phyloP scores from a whole-genome alignment of 1,284 basidiomycete genomes.

The Ganoderma lucidum region DNA sequence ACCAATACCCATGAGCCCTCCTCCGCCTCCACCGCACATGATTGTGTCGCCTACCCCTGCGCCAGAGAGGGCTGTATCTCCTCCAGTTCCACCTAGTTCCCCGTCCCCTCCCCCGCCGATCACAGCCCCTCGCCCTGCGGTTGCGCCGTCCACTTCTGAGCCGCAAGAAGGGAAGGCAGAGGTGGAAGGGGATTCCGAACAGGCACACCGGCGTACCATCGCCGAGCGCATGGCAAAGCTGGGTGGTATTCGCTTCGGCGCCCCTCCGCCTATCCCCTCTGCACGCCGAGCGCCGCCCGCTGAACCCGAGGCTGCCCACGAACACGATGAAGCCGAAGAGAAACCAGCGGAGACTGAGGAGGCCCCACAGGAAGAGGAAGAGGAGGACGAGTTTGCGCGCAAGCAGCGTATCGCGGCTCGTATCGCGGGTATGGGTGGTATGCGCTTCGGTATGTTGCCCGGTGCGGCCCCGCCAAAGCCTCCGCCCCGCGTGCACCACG shows the following conservation, averaged over 20 bases:
- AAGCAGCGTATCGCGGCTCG: constrained; percentile 75
- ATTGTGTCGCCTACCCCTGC: constrained; percentile 21
- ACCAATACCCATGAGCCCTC: constrained; percentile 25
- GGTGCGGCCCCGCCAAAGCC: constrained; percentile 32
- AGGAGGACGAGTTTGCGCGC: constrained; percentile 71
- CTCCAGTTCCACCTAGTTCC: not conserved
- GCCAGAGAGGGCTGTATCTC: constrained; percentile 12
- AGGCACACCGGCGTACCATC: constrained; percentile 64
- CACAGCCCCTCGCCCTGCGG: constrained; percentile 9
- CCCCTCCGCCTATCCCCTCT: constrained; percentile 50
- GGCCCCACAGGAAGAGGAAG: constrained; percentile 38
- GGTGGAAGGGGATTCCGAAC: constrained; percentile 55
- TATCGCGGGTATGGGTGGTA: constrained; percentile 77
- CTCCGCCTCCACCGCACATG: constrained; percentile 12
- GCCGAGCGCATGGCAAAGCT: constrained; percentile 84
- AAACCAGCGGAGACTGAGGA: constrained; percentile 38
- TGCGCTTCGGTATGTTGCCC: constrained; percentile 80
- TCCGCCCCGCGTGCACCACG: constrained; percentile 24
- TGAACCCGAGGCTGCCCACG: constrained; percentile 46
- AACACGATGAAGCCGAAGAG: constrained; percentile 38
- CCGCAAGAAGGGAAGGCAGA: constrained; percentile 26
- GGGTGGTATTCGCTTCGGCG: constrained; percentile 77
- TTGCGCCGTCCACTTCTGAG: constrained; percentile 10
- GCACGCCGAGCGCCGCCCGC: constrained; percentile 49
- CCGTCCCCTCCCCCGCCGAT: constrained; percentile 13